Evolutionary conservation across 1,284 basidiomycete species (phyloP).

Genomic region (Cerrena zonata): DNA sequence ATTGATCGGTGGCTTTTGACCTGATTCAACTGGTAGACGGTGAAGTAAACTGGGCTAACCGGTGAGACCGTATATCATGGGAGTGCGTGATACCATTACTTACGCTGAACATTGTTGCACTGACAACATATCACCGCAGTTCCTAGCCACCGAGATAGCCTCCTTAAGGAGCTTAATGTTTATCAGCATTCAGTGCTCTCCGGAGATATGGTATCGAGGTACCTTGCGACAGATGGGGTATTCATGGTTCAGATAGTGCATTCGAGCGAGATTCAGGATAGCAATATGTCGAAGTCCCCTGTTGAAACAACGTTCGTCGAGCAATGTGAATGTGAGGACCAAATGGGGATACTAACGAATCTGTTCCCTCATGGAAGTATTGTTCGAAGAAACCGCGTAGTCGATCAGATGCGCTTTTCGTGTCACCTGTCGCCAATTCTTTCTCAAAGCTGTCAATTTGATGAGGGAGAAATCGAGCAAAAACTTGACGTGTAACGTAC

Average conservation of each 20-base stretch:
- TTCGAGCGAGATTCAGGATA: conserved; percentile 66
- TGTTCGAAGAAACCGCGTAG: conserved; percentile 76
- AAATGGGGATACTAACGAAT: conserved; percentile 51
- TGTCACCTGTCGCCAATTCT: conserved; percentile 57
- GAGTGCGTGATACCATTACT: conserved; percentile 2
- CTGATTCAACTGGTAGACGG: conserved; percentile 51
- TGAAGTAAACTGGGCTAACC: conserved; percentile 52
- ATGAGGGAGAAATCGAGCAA: conserved; percentile 2
- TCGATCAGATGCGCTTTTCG: conserved; percentile 60
- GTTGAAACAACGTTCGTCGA: conserved; percentile 1
- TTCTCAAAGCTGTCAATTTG: conserved; percentile 55
- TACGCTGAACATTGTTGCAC: conserved; percentile 76
- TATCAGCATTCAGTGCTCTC: conserved; percentile 6
- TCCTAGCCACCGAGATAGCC: conserved; percentile 67
- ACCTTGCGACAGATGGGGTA: conserved; percentile 64
- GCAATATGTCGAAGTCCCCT: conserved; percentile 76
- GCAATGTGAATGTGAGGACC: neutral
- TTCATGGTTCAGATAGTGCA: conserved; percentile 69
- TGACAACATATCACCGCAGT: conserved; percentile 62
- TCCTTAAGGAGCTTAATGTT: conserved; percentile 58
- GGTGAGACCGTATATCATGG: neutral
- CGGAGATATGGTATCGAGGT: conserved; percentile 7
- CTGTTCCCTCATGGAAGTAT: conserved; percentile 68
- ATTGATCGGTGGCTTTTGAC: conserved; percentile 50
- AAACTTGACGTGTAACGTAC: conserved; percentile 36